Base-by-base conservation (phyloP, 495 filamentous ascomycete species). In the Daldinia loculata region DNA sequence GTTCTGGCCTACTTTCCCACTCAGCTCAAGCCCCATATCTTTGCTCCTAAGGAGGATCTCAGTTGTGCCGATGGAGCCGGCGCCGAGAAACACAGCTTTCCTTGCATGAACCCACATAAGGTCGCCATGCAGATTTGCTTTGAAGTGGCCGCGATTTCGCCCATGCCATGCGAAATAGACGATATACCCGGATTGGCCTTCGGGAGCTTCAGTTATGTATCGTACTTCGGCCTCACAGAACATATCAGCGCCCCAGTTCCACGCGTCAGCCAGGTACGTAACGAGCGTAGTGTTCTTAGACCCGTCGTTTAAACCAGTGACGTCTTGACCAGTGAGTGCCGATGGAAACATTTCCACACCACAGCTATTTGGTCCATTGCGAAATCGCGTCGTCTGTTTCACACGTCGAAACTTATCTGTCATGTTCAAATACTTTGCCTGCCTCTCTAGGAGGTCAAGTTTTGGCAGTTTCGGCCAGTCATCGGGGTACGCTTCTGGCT, bases 231-330 rank as follows among this genome's bases (percentile, higher is more conserved):
- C 90, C 69, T 90, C 84, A 70, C 89, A 92, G 71, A 92, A 92
- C 71, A 92, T 87, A 71, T 92, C 89, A 34, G 90, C 88, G 22
- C 88, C 90, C 88, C 89, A 90, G 75, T 91, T 90, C 90, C 89
- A 92, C 24, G 90, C 88, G 76, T 92, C 90, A n/a, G 85, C 81
- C 6, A 91, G 77, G 67, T 91, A 91, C 2, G 87, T 92, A 45
- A 90, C 87, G 4, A 90, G 79, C 2, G 87, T 87, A 14, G 85
- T 88, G 24, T 83, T 88, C 76, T 92, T 92, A 30, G 86, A 89
- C 4, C 88, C 88, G 71, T 91, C 90, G 68, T 91, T 91, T 58
- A 91, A 72, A 4, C 89, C 89, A 0, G 89, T 91, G 38, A 69
- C 76, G 61, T 91, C 89, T 70, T 88, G 85, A 2, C 89, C 89